Evolutionary conservation across 1,284 basidiomycete genomes (phyloP), one percentile per base, ranked within the genome.

Genomic region (Fomitopsis schrenkii): DNA sequence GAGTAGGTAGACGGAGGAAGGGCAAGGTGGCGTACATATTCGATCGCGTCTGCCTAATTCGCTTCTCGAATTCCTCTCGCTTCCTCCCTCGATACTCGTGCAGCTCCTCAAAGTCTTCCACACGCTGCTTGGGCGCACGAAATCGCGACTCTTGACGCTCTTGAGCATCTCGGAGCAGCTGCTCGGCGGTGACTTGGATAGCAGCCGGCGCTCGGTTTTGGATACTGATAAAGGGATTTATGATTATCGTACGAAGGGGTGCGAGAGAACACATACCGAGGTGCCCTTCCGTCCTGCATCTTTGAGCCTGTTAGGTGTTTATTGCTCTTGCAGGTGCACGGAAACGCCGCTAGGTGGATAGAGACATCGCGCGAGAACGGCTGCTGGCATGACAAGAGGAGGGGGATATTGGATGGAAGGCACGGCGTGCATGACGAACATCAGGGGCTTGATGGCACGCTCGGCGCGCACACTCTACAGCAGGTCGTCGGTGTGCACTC

Each of bases 101-200:
- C 44, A 99, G 88, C 76, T 99, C 97, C 75, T 99, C 97, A 70
- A 94, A 93, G 76, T 99, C 97, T 76, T 98, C 95, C 55, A 99
- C 90, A 53, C 94, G 86, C 73, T 98, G 95, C 70, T 90, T 92
- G n/a, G 96, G 95, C 3, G 95, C 94, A 57, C 88, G 86, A 72
- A 95, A 91, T 15, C 91, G 86, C 26, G 91, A 86, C 71, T 98
- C 97, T 80, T 99, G 97, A 58, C 96, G 83, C 71, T 98, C 97
- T 86, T 98, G 95, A 46, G 97, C 93, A 80, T 99, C 97, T 70
- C 97, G 90, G 15, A 99, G 82, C 48, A 99, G 88, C 79, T 99
- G 97, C 78, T 98, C 97, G 35, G 97, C 94, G 59, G 96, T 97
- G 78, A 98, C 97, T 77, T 97, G 95, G 64, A 98, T 82, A 60